Conservation (phyloP, 169 alveolate species). For the Perkinsus olseni region DNA sequence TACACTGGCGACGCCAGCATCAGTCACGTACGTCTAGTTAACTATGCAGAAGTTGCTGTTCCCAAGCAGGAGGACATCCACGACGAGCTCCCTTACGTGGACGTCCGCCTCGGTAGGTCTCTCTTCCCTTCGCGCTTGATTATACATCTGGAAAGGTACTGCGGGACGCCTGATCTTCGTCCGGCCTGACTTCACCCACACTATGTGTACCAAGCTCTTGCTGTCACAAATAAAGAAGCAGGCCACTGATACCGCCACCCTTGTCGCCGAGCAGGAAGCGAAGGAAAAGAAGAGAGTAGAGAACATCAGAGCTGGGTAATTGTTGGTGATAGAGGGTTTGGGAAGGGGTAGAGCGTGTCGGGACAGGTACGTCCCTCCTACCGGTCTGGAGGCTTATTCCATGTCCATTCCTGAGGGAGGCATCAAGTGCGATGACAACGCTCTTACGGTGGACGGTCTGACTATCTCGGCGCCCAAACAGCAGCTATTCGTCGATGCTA, state of each 20-base stretch:
- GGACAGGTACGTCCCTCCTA: background rate
- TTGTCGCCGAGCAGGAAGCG: background rate
- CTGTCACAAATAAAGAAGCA: background rate
- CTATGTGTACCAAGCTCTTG: background rate
- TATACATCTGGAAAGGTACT: background rate
- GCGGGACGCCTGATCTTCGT: background rate
- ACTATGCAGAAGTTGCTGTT: background rate
- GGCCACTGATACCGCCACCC: background rate
- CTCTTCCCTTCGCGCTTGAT: background rate
- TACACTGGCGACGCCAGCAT: background rate
- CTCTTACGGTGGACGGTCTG: background rate
- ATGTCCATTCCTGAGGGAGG: background rate
- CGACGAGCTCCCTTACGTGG: background rate
- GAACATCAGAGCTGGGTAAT: background rate
- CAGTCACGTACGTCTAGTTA: background rate
- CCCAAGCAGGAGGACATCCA: background rate
- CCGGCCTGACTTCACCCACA: background rate
- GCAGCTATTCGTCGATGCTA: conserved; percentile 7
- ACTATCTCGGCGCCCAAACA: background rate
- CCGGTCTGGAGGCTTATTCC: background rate
- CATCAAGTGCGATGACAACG: background rate
- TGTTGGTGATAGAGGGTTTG: background rate
- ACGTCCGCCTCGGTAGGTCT: background rate
- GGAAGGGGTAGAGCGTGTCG: background rate
- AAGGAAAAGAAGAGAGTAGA: background rate